Conservation (phyloP, 305 asterid genomes). For the Fraxinus greggii region DNA sequence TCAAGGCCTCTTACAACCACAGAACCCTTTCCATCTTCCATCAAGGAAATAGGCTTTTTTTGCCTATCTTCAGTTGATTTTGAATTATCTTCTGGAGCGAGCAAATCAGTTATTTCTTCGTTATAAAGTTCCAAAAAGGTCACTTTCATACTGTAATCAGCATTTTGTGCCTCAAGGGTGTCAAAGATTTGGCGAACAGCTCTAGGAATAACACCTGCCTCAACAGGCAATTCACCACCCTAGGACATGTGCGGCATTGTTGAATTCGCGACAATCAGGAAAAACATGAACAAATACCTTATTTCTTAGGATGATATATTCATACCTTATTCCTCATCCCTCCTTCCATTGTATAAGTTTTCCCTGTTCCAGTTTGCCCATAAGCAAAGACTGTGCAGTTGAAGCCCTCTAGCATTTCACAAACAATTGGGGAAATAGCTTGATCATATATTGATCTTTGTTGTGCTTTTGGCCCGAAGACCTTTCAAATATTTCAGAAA, state of each 20-base stretch:
- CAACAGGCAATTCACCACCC: constrained; percentile 77
- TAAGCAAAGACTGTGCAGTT: constrained; percentile 82
- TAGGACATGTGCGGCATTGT: constrained; percentile 26
- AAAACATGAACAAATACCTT: neutral
- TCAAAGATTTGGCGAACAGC: constrained; percentile 80
- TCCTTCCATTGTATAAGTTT: constrained; percentile 80
- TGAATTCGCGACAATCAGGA: neutral
- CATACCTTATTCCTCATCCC: constrained; percentile 75
- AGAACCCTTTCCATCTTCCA: constrained; percentile 83
- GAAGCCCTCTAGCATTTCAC: constrained; percentile 75
- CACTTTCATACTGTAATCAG: constrained; percentile 79
- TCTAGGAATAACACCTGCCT: constrained; percentile 83
- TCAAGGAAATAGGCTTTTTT: constrained; percentile 56
- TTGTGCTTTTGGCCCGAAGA: constrained; percentile 84
- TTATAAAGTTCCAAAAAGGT: constrained; percentile 80
- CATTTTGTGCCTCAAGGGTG: constrained; percentile 72
- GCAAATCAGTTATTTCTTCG: constrained; percentile 71
- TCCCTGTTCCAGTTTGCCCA: constrained; percentile 84
- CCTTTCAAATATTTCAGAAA: constrained; percentile 33
- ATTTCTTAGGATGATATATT: neutral
- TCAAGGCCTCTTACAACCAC: constrained; percentile 80
- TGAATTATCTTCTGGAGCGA: constrained; percentile 60
- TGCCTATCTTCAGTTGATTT: constrained; percentile 53
- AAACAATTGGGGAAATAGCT: constrained; percentile 72
- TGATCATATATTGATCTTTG: constrained; percentile 80